Evolutionary conservation across 2,329 filamentous ascomycete species (phyloP).

Genomic region (Capronia americana): DNA sequence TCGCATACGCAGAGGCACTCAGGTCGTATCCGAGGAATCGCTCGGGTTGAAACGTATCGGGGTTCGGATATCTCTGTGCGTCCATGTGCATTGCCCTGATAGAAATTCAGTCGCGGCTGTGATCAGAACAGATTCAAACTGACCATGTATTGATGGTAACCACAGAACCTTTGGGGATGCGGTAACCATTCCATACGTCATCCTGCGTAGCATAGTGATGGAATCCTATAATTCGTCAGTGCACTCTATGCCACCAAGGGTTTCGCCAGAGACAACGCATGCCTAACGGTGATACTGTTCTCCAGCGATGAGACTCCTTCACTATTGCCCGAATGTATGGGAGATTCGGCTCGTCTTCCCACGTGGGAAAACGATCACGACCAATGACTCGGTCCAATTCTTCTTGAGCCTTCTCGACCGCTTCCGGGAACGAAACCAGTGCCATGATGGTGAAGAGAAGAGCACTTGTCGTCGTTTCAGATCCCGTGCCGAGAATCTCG

Average conservation of each 20-base stretch:
- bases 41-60: slow-evolving; percentile 52
- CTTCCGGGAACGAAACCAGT: slow-evolving; percentile 57
- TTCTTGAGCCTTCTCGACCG: slow-evolving; percentile 56
- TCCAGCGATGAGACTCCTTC: no score
- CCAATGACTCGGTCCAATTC: slow-evolving; percentile 54
- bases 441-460: slow-evolving; percentile 19
- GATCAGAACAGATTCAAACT: no score
- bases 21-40: slow-evolving; percentile 54
- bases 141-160: slow-evolving; percentile 40
- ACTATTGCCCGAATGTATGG: no score
- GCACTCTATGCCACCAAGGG: slow-evolving; percentile 48
- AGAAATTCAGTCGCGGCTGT: no score
- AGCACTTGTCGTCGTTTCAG: slow-evolving; percentile 27
- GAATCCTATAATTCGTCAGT: slow-evolving; percentile 12
- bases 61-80: slow-evolving; percentile 50
- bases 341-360: no score
- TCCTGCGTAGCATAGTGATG: slow-evolving; percentile 50
- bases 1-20: slow-evolving; percentile 20
- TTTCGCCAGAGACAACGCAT: slow-evolving; percentile 45
- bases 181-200: slow-evolving; percentile 57
- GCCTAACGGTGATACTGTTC: slow-evolving; percentile 43
- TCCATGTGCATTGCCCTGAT: slow-evolving; percentile 43
- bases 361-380: slow-evolving; percentile 15
- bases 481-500: slow-evolving; percentile 6
- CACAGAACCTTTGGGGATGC: slow-evolving; percentile 57